Percentiles rank a stretch among this genome's conserved stretches.
These are phyloP conservation scores for Candida bentonensis DNA, from an alignment of 805 yeast species.

Conservation along the genomic window DNA sequence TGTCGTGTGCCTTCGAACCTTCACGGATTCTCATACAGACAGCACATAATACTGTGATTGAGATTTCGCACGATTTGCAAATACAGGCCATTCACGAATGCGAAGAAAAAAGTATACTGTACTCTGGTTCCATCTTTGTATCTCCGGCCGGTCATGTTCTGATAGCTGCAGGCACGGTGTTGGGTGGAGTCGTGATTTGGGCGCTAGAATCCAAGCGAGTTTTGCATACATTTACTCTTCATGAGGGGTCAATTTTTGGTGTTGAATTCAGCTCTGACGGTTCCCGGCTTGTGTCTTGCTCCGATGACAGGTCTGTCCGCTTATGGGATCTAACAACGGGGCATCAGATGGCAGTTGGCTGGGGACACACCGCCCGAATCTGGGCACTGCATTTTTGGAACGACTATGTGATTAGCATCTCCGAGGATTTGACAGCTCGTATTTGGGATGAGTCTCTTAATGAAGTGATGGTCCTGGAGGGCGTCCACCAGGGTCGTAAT, in stretches of 20 bases:
- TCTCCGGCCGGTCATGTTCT: slow-evolving; percentile 28
- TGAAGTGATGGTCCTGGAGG: slow-evolving; percentile 22
- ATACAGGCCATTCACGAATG: slow-evolving; percentile 28
- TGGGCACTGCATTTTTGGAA: slow-evolving; percentile 62
- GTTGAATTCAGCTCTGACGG: slow-evolving; percentile 49
- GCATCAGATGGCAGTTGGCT: slow-evolving; percentile 54
- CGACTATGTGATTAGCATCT: slow-evolving; percentile 41
- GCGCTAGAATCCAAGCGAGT: slow-evolving; percentile 25
- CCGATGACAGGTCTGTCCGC: slow-evolving; percentile 84
- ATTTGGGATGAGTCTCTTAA: slow-evolving; percentile 38
- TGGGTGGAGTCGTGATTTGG: slow-evolving; percentile 82
- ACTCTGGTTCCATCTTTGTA: slow-evolving; percentile 64
- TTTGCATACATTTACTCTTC: slow-evolving; percentile 48
- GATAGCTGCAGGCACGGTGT: slow-evolving; percentile 85
- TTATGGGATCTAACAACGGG: slow-evolving; percentile 56
- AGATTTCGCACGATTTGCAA: slow-evolving; percentile 18
- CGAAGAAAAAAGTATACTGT: slow-evolving; percentile 67
- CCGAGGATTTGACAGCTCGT: slow-evolving; percentile 81
- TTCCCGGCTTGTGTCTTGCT: slow-evolving; percentile 55
- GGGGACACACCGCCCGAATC: slow-evolving; percentile 95
- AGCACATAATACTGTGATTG: slow-evolving; percentile 60
- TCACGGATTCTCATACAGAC: slow-evolving; percentile 42
- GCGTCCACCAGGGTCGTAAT: slow-evolving; percentile 66
- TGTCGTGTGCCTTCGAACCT: slow-evolving; percentile 38
- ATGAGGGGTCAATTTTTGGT: slow-evolving; percentile 86